phyloP scores from a whole-genome alignment of 371 early-diverging fungal genomes.

The Mucor plumbeus region DNA sequence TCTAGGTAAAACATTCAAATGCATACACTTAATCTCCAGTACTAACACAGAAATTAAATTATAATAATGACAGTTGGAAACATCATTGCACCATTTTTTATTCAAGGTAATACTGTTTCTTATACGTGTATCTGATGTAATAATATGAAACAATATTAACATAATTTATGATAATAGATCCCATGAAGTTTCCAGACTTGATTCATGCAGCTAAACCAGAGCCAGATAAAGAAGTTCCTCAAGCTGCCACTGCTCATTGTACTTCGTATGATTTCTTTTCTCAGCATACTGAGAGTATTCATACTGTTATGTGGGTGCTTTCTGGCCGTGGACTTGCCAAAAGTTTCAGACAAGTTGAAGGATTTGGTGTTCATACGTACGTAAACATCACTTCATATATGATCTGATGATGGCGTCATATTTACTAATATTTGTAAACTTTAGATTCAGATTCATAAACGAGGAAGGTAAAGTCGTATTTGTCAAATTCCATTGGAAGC shows the following conservation, averaged over 20 bases:
- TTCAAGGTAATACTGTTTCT: slow-evolving; percentile 20
- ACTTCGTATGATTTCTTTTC: slow-evolving; percentile 60
- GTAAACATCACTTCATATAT: background rate
- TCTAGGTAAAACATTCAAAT: slow-evolving; percentile 2
- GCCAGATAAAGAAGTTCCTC: slow-evolving; percentile 52
- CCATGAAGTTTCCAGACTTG: slow-evolving; percentile 56
- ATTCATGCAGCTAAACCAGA: slow-evolving; percentile 58
- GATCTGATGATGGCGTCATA: slow-evolving; percentile 5
- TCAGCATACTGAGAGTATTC: slow-evolving; percentile 46
- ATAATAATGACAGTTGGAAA: background rate
- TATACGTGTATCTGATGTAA: background rate
- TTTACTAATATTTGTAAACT: slow-evolving; percentile 1
- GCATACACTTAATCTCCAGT: background rate
- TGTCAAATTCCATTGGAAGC: slow-evolving; percentile 62
- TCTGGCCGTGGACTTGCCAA: slow-evolving; percentile 55
- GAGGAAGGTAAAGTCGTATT: slow-evolving; percentile 45
- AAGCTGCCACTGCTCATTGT: slow-evolving; percentile 56
- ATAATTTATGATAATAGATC: slow-evolving; percentile 22
- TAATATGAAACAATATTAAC: background rate
- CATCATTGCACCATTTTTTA: slow-evolving; percentile 45
- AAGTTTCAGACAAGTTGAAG: slow-evolving; percentile 48
- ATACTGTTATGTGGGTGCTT: slow-evolving; percentile 51
- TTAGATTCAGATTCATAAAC: slow-evolving; percentile 42
- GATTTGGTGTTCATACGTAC: slow-evolving; percentile 55
- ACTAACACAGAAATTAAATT: background rate